Evolutionary conservation across 2,329 filamentous ascomycete species (phyloP), one percentile per base, ranked within the genome.

Genomic region (Botrytis tulipae): DNA sequence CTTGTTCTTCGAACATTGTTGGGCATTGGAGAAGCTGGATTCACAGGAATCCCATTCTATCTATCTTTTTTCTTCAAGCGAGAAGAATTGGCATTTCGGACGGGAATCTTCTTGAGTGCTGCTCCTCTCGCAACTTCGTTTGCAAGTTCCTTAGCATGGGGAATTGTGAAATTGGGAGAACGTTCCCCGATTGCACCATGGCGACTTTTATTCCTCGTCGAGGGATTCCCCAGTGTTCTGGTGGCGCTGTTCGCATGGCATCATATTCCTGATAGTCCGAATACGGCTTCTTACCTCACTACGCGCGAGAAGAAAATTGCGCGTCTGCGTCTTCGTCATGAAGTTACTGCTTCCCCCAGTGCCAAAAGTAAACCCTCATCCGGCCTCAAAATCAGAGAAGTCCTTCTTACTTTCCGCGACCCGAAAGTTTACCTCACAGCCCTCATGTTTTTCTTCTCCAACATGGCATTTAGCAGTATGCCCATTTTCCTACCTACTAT

Each of bases 401-500:
- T 92, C 59, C 79, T 89, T 22, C 83, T 87, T 74, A 88, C 89
- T 3, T 82, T 93, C 44, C 78, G 80, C 62, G 92, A 94, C 82
- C 91, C 92, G 0, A 90, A 90, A 76, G 88, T 88, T 73, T 95
- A 93, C 84, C 85, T 95, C 60, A 92, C 92, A 7, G 91, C 93
- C 1, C 82, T 89, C 78, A 97, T 97, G 88, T 93, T 97, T 85
- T 94, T 97, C 84, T 89, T 91, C 82, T 90, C 92, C 80, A 97
- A 97, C 82, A 92, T 97, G 81, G 92, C 94, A 20, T 97, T 97
- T 84, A 91, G 90, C 79, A 95, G 92, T 35, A 90, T 97, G 80
- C 94, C 94, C 4, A 93, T 96, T 67, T 97, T 97, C 81, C 87
- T 97, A 4, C 94, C 94, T 51, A 94, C 92, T 37, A 93, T 97